phyloP scores from a whole-genome alignment of 192 early-diverging fungal species.

The Jimgerdemannia lactiflua region DNA sequence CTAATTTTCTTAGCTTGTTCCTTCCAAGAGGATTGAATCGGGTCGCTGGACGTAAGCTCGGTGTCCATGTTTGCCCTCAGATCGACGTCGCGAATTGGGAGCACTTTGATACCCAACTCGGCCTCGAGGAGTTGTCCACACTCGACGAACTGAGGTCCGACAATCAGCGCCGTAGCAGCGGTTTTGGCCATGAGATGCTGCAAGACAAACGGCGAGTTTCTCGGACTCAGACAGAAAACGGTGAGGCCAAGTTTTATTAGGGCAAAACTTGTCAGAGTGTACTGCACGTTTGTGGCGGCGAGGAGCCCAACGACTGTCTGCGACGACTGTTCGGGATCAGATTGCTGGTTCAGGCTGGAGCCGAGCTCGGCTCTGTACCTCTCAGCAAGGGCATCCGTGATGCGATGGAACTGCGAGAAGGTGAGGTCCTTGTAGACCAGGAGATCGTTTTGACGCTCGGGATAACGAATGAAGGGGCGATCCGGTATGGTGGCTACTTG shows the following conservation, averaged over 20 bases:
- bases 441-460: background rate
- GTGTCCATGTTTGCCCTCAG: background rate
- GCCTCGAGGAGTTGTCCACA: background rate
- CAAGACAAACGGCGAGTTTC: background rate
- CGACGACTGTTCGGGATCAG: background rate
- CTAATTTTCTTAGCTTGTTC: background rate
- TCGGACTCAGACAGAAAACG: background rate
- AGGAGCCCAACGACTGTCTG: background rate
- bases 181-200: background rate
- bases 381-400: background rate
- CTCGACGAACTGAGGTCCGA: background rate
- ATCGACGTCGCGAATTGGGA: background rate
- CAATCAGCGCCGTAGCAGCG: background rate
- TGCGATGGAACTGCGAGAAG: background rate
- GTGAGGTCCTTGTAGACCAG: background rate
- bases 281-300: background rate
- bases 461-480: background rate
- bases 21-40: background rate
- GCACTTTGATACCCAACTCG: background rate
- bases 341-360: background rate
- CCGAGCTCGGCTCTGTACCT: background rate
- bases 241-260: background rate
- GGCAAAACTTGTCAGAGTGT: background rate
- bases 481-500: background rate
- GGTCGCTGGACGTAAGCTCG: background rate